Evolutionary conservation across 495 filamentous ascomycete species (phyloP).

Genomic region (Penicillium arizonense): DNA sequence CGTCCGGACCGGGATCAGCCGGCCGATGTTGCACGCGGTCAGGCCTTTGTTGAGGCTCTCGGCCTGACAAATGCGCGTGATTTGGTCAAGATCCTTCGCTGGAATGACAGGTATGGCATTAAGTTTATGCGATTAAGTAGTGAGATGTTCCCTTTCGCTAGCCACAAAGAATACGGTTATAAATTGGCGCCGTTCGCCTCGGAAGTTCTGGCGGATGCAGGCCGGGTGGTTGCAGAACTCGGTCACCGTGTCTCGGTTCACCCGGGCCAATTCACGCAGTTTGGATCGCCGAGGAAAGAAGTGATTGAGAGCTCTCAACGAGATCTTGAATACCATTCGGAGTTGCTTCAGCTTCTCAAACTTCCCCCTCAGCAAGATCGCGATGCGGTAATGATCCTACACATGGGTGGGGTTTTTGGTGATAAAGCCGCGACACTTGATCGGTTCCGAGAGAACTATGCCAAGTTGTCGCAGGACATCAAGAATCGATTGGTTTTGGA

Average conservation of each 20-base stretch:
- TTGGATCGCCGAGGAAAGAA: slow-evolving; percentile 72
- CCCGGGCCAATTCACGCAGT: slow-evolving; percentile 90
- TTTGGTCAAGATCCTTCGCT: slow-evolving; percentile 79
- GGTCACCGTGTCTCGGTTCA: slow-evolving; percentile 89
- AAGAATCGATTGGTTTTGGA: slow-evolving; percentile 86
- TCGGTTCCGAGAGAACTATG: slow-evolving; percentile 80
- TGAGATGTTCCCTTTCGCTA: slow-evolving; percentile 97
- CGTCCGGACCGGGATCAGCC: slow-evolving; percentile 70
- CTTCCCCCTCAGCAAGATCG: slow-evolving; percentile 77
- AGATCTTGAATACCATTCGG: slow-evolving; percentile 87
- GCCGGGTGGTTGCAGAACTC: slow-evolving; percentile 72
- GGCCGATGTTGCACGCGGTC: slow-evolving; percentile 59
- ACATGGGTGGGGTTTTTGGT: slow-evolving; percentile 91
- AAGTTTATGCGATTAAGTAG: slow-evolving; percentile 90
- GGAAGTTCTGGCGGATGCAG: slow-evolving; percentile 72
- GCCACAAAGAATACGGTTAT: slow-evolving; percentile 84
- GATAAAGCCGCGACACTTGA: slow-evolving; percentile 81
- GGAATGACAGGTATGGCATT: slow-evolving; percentile 93
- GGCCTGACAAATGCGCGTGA: slow-evolving; percentile 82
- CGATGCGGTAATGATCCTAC: slow-evolving; percentile 92
- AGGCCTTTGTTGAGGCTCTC: slow-evolving; percentile 71
- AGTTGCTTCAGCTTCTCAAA: slow-evolving; percentile 75
- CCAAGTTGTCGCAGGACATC: slow-evolving; percentile 58
- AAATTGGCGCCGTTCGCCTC: slow-evolving; percentile 83
- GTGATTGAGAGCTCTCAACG: slow-evolving; percentile 75